Evolutionary conservation across 441 rosid genomes (phyloP), one percentile per base, ranked within the genome.

Genomic region (Adansonia grandidieri): DNA sequence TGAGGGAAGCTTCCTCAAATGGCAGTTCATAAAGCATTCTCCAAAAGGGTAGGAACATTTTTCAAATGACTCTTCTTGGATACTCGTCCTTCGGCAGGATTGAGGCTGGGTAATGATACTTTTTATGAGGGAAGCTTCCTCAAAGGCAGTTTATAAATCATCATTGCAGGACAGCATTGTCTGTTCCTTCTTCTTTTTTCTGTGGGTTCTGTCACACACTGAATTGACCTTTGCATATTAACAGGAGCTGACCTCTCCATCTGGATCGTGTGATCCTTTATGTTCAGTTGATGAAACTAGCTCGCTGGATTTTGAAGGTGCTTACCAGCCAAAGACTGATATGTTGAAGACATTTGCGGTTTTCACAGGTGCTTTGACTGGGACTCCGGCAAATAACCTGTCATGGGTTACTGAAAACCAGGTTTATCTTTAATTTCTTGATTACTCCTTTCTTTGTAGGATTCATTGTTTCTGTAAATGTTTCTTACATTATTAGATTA

Each of bases 401-500:
- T 94, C 98, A 0, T 94, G 99, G 98, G 97, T 96, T 78, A 98
- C 97, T 73, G 95, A 92, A 80, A 91, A 96, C 84, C 98, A 94
- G 97, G 97, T 92, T 81, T 48, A 15, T 68, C 13, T 53, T 60
- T 53, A 57, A 68, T 64, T 74, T 74, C 28, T 44, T 19, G 53
- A 6, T 47, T 24, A 37, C 54, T 62, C 78, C 19, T 62, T 76
- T 63, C 44, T 24, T 24, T 40, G 20, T 42, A 40, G 65, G 9
- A 70, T 76, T 61, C 54, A 60, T 28, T 56, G 54, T 73, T 75
- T 69, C 9, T 73, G 3, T 73, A n/a, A 9, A 62, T 47, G 37
- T n/a, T 8, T 68, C 74, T 37, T 58, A n/a, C n/a, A 32, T 20
- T 66, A 17, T 48, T 20, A 10, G 50, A 69, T 77, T 44, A 13